These are phyloP conservation scores for Trichoderma koningii DNA, from an alignment of 2,329 filamentous ascomycete genomes.

Conservation along the genomic window DNA sequence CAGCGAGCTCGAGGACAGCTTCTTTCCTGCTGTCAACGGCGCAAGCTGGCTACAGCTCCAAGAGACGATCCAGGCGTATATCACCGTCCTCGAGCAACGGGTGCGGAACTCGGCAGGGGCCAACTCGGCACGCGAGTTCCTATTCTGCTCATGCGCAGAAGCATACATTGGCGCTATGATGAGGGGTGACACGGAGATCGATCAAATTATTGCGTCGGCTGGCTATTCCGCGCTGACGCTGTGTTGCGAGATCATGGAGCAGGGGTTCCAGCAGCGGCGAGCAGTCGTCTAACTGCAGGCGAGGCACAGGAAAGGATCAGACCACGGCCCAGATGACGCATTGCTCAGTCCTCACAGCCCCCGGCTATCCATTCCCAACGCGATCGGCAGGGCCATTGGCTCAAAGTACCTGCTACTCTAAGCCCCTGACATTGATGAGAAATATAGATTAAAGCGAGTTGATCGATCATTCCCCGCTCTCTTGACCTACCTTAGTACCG, in stretches of 20 bases:
- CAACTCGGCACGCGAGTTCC: conserved; percentile 4
- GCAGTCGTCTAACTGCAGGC: not conserved
- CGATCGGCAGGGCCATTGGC: too few species aligned
- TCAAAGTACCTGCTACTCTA: too few species aligned
- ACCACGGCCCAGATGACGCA: not conserved
- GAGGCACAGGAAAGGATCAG: not conserved
- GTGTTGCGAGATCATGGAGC: conserved; percentile 5
- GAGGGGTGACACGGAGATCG: not conserved
- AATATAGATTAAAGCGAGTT: too few species aligned
- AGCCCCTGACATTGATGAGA: too few species aligned
- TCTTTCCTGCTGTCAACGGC: not conserved
- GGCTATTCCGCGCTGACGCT: conserved; percentile 5
- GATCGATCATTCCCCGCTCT: too few species aligned
- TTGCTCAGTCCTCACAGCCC: too few species aligned
- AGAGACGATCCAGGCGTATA: not conserved
- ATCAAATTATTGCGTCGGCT: not conserved
- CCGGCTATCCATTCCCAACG: too few species aligned
- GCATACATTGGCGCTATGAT: conserved; percentile 9
- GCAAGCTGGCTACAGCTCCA: conserved; percentile 5
- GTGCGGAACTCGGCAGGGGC: not conserved
- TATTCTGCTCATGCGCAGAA: conserved; percentile 1
- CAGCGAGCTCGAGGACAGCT: conserved; percentile 8
- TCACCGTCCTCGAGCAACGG: not conserved
- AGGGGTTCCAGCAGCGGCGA: not conserved
- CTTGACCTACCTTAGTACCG: too few species aligned